Percentiles rank a stretch among this genome's conserved stretches.
Evolutionary conservation across 352 stramenopile species (phyloP).

Genomic region (Globisporangium alternatum): DNA sequence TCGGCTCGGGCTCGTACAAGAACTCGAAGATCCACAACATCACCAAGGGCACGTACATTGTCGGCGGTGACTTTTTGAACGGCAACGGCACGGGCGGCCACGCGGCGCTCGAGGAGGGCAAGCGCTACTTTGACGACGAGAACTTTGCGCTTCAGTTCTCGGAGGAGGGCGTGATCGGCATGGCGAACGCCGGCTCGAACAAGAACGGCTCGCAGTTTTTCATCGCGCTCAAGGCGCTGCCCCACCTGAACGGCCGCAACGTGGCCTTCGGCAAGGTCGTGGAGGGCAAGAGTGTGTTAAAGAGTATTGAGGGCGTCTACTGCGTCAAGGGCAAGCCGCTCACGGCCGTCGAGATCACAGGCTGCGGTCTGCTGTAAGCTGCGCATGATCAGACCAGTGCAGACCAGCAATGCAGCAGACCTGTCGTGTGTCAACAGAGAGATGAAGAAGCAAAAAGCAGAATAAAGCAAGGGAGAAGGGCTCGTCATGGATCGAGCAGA

Average conservation of each 20-base stretch:
- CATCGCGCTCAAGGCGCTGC: constrained; percentile 89
- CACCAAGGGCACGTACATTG: constrained; percentile 76
- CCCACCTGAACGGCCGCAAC: constrained; percentile 86
- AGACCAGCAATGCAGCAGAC: background rate
- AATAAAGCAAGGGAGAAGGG: background rate
- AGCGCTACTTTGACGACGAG: constrained; percentile 83
- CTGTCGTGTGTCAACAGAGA: background rate
- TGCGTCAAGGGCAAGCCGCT: constrained; percentile 82
- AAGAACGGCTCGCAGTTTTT: constrained; percentile 99
- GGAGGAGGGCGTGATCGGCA: constrained; percentile 85
- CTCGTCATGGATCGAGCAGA: background rate
- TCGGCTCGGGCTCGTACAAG: constrained; percentile 79
- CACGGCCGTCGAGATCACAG: constrained; percentile 76
- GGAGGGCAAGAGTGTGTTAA: constrained; percentile 78
- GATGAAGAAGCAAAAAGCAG: background rate
- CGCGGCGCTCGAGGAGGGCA: constrained; percentile 60
- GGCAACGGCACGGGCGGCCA: constrained; percentile 76
- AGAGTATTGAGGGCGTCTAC: constrained; percentile 81
- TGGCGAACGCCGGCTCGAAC: constrained; percentile 97
- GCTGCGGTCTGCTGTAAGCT: constrained; percentile 73
- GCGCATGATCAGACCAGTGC: background rate
- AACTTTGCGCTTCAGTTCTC: constrained; percentile 87
- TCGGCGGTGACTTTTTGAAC: constrained; percentile 70
- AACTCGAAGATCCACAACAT: constrained; percentile 84
- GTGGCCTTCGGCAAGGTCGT: constrained; percentile 88